Base-by-base conservation (phyloP, 2,329 filamentous ascomycete species). In the Talaromyces sp. region DNA sequence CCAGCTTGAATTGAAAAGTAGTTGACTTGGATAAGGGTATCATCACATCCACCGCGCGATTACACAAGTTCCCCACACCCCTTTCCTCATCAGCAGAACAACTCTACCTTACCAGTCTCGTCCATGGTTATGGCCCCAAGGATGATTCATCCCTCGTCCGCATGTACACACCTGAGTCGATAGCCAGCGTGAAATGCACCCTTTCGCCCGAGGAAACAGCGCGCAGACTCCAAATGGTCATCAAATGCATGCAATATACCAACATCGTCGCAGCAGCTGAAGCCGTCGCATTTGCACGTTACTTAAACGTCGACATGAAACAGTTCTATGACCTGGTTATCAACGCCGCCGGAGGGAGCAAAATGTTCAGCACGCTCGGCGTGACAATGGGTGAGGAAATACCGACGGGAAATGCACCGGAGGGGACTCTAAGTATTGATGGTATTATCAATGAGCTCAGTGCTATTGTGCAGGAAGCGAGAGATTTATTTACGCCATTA, bases 41-140 rank as follows among this genome's bases (percentile, higher is more conserved):
- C 75, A 89, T 91, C 73, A 90, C 88, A 1, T 84, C 86, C 31
- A 87, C 87, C 65, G 87, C 87, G 0, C 80, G 87, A 22, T 79
- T 85, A 49, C 76, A 80, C 62, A 79, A 80, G 33, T 90, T 89
- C 73, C 83, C 87, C 0, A 84, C 84, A 0, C 86, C 86, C 0
- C 84, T 91, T 72, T 85, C 84, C 63, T 84, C 83, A 43, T 81
- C 83, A 0, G 87, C 88, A 11, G 89, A 91, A 75, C 87, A 90
- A 73, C 81, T 85, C 33, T 90, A 89, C 72, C 83, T 89, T 63
- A 76, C 85, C 33, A 86, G 83, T 14, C 74, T 90, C 8, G 80
- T 84, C 27, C 83, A 84, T 47, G 89, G 88, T 10, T 87, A 80
- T 68, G 80, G 83, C 0, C 72, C 79, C 13, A 78, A 84, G 60